A percentile compares a stretch with the other conserved stretches of the same genome.
Evolutionary conservation across 148 eudicot species (phyloP).

Genomic region (Rhododendron ferrugineum): DNA sequence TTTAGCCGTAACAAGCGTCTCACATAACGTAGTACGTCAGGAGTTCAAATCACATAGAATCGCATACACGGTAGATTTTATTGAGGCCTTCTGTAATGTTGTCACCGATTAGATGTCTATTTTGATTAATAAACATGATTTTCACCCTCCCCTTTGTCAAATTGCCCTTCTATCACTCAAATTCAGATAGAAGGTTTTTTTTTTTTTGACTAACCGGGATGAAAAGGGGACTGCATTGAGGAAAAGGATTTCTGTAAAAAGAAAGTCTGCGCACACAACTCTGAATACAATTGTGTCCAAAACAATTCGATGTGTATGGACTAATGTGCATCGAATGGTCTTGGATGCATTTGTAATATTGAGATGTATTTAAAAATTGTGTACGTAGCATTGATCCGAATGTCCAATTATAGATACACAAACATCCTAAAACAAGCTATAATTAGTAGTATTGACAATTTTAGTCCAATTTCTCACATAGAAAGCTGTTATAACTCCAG

Average conservation of each 20-base stretch:
- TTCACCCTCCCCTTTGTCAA: neutral
- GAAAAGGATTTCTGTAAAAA: no score
- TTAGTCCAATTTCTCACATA: slow-evolving; percentile 45
- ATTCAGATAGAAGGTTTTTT: no score
- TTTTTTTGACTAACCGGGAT: no score
- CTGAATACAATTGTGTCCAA: no score
- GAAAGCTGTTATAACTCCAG: slow-evolving; percentile 91
- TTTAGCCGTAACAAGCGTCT: neutral
- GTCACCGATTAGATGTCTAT: neutral
- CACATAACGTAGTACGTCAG: neutral
- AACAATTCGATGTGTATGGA: no score
- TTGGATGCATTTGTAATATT: no score
- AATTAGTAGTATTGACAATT: neutral
- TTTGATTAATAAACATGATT: neutral
- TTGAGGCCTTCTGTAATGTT: neutral
- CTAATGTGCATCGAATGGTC: neutral
- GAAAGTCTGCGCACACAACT: neutral
- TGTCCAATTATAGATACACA: neutral
- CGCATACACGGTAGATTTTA: neutral
- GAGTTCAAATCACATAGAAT: neutral
- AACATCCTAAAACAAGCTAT: neutral
- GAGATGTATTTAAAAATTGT: neutral
- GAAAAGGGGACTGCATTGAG: no score
- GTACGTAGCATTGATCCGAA: neutral
- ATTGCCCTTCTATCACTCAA: no score